Evolutionary conservation across 2,329 filamentous ascomycete species (phyloP), one percentile per base, ranked within the genome.

Genomic region (Verticillium dahliae): DNA sequence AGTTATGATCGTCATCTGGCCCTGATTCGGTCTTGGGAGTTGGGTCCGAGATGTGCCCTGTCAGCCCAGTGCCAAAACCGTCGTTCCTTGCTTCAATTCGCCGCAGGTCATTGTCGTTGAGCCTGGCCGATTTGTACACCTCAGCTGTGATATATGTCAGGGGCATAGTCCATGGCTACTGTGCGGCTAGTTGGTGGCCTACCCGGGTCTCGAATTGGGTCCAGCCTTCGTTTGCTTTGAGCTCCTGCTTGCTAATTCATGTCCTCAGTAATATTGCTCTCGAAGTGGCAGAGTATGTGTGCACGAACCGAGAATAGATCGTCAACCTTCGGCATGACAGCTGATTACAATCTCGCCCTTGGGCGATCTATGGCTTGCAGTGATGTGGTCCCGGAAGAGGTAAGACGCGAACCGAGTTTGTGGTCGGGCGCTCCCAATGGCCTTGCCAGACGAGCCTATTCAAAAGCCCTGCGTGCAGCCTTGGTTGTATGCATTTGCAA

Each of bases 121-220:
- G 69, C 63, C 85, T 87, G 52, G 80, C 82, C 5, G 85, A 81
- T 71, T 89, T 90, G 76, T 89, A 88, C 61, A 87, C 77, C 66
- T 88, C 79, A 67, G 81, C 86, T 88, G 61, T 1, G 58, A 56
- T 41, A 54, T 39, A 37, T 22, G 54, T 58, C 35, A 58, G 54
- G 27, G 27, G 5, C 27, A 31, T 35, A 15, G 13, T 3, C 31
- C 27, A 18, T 14, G 18, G 22, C 18, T 10, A 15, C 57, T 18
- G 38, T 14, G 33, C 35, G 31, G 18, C 18, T n/a, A 39, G 11
- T 50, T 13, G 56, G 52, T 56, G 57, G 74, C 83, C 66, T 71
- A 89, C 86, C 86, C 64, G 86, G 85, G 72, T 89, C 85, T 69
- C 80, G 80, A 63, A 85, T 73, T 18, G 83, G 78, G 63, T 88